A percentile compares a stretch with the other conserved stretches of the same genome.
Evolutionary conservation across 352 stramenopile genomes (phyloP).

Genomic region (Phytophthora aleatoria): DNA sequence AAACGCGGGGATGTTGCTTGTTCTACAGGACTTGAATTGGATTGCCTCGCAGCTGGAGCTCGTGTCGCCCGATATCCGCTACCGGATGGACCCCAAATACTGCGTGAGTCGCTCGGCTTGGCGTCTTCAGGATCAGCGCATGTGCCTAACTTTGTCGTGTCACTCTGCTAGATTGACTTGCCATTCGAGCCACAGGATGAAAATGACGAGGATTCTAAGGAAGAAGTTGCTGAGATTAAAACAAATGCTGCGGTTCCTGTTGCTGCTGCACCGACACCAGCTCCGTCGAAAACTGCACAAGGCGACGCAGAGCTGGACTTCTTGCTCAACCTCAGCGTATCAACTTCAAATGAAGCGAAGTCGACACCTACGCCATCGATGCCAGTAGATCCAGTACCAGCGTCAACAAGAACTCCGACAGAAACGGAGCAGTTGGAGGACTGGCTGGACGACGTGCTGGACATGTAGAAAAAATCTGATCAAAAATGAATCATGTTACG

Average conservation of each 20-base stretch:
- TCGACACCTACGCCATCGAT: background rate
- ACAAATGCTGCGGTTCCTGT: background rate
- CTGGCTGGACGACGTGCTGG: conserved; percentile 74
- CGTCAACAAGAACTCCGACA: conserved; percentile 15
- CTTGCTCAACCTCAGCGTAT: conserved; percentile 47
- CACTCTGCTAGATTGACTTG: conserved; percentile 41
- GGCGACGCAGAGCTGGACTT: conserved; percentile 44
- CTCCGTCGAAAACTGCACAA: conserved; percentile 3
- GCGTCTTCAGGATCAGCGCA: background rate
- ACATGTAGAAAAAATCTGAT: conserved; percentile 21
- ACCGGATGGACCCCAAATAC: conserved; percentile 77
- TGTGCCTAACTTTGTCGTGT: conserved; percentile 4
- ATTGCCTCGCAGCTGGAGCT: conserved; percentile 59
- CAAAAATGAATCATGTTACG: conserved; percentile 1
- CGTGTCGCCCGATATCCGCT: conserved; percentile 55
- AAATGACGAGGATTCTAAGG: conserved; percentile 7
- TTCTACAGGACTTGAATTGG: conserved; percentile 67
- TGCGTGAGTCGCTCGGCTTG: conserved; percentile 48
- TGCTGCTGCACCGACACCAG: background rate
- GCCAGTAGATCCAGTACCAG: conserved; percentile 1
- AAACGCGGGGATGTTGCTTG: background rate
- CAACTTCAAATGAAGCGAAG: conserved; percentile 16
- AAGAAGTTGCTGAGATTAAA: conserved; percentile 9
- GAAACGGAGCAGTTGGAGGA: conserved; percentile 59
- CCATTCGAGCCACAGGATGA: conserved; percentile 38